phyloP scores from a whole-genome alignment of 116 monocot species.

The Papilionanthe hybrid region DNA sequence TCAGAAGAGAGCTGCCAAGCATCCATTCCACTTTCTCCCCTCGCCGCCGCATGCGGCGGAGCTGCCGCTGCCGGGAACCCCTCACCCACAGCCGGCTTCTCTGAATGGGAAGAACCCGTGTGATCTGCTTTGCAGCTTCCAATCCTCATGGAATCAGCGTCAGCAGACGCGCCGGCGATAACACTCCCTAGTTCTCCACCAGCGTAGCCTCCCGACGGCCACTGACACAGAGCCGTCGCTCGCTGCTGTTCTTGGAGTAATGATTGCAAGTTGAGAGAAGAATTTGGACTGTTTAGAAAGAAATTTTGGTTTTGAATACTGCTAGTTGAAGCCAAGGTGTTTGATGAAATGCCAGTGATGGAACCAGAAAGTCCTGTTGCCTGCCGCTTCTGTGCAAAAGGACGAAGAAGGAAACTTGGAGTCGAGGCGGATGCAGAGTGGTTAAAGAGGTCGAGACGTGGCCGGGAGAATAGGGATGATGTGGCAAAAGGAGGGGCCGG shows the following conservation, averaged over 20 bases:
- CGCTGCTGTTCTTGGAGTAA: constrained; percentile 22
- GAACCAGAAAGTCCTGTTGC: not conserved
- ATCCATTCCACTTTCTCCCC: constrained; percentile 49
- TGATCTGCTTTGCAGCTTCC: constrained; percentile 17
- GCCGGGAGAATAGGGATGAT: constrained; percentile 20
- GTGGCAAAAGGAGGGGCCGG: constrained; percentile 57
- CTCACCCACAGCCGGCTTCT: constrained; percentile 22
- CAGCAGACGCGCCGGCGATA: not conserved
- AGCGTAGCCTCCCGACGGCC: not conserved
- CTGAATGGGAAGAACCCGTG: constrained; percentile 19
- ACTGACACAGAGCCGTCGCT: not conserved
- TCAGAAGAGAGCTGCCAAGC: constrained; percentile 68
- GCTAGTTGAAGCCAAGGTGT: constrained; percentile 10
- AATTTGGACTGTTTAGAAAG: not conserved
- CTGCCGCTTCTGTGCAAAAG: constrained; percentile 50
- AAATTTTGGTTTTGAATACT: constrained; percentile 18
- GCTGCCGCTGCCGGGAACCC: not conserved
- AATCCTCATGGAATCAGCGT: not conserved
- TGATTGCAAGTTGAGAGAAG: constrained; percentile 32
- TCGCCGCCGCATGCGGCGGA: not conserved
- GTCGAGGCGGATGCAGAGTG: constrained; percentile 1
- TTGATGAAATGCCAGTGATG: constrained; percentile 1
- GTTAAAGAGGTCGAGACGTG: constrained; percentile 38
- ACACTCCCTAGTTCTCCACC: not conserved
- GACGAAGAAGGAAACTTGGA: constrained; percentile 38